Percentiles rank a stretch among this genome's conserved stretches.
Evolutionary conservation across 1,139 yeast species (phyloP).

Genomic region (Saccharomyces hybrid): DNA sequence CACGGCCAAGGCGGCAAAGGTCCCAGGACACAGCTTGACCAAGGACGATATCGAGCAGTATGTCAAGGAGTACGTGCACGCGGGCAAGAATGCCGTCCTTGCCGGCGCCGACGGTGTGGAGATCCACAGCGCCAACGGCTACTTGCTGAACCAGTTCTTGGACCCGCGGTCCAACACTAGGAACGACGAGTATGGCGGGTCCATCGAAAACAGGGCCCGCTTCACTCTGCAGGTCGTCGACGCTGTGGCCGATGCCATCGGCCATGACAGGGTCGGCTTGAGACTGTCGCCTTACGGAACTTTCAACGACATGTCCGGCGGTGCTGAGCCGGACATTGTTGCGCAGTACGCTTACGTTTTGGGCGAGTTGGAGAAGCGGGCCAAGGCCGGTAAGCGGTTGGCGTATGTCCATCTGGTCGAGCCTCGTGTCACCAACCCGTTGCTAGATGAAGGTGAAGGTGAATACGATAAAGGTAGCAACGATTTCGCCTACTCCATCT

Average conservation of each 20-base stretch:
- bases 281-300: conserved; percentile 34
- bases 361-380: conserved; percentile 28
- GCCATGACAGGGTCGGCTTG: conserved; percentile 27
- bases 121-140: conserved; percentile 34
- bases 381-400: conserved; percentile 31
- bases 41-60: conserved; percentile 20
- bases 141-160: conserved; percentile 34
- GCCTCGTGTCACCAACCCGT: conserved; percentile 28
- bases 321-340: conserved; percentile 22
- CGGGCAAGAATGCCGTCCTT: conserved; percentile 29
- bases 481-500: conserved; percentile 28
- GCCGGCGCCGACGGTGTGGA: conserved; percentile 38
- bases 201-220: conserved; percentile 34
- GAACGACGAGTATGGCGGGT: conserved; percentile 39
- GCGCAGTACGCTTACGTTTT: conserved; percentile 31
- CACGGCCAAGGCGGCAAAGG: conserved; percentile 17
- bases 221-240: conserved; percentile 31
- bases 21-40: conserved; percentile 19
- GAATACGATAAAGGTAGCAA: conserved; percentile 14
- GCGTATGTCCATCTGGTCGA: conserved; percentile 48
- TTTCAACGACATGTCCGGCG: conserved; percentile 32
- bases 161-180: conserved; percentile 35
- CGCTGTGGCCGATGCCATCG: conserved; percentile 26
- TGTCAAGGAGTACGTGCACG: conserved; percentile 20
- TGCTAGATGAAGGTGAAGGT: conserved; percentile 7